Base-by-base conservation (phyloP, 2,329 filamentous ascomycete species). In the Beauveria sp. region DNA sequence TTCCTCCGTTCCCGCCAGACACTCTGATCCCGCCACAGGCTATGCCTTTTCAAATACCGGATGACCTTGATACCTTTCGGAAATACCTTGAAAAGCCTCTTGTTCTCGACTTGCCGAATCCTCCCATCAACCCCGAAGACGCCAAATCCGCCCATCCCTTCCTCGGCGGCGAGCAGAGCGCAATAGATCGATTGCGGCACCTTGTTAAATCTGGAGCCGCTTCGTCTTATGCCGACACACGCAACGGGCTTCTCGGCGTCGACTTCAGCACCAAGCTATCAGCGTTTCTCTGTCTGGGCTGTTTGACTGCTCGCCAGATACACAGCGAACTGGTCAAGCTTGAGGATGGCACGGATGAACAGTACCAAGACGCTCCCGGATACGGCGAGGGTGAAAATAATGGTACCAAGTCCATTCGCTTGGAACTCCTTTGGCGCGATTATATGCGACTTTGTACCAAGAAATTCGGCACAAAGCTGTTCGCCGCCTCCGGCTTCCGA, bases 201-300 rank as follows among this genome's bases (percentile, higher is more conserved):
- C 76, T 91, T 4, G 77, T 91, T 56, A 77, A 77, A 9, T 83
- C 80, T 1, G 87, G 87, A 1, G 76, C 80, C 7, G 84, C 88
- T 73, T 82, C 78, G 0, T 73, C 75, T 1, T 93, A 93, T 72
- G 88, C 90, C 68, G 79, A 83, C 20, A 89, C 87, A 0, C 82
- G 89, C 2, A 91, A 93, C 63, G 88, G 87, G 0, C 78, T 92
- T 1, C 71, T 92, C 0, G 89, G 89, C 1, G 70, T 78, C 1
- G 87, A 91, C 65, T 91, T 87, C 69, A 89, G 86, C 67, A 91
- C 89, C 3, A 93, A 92, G 64, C 76, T 93, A 0, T 91, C 89
- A 0, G 87, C 84, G 0, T 93, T 85, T 70, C 79, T 93, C 0
- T 83, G 89, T 0, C 80, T 90, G 14, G 90, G 90, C 3, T 88